phyloP scores from a whole-genome alignment of 768 basidiomycete genomes.

The Astraeus odoratus region DNA sequence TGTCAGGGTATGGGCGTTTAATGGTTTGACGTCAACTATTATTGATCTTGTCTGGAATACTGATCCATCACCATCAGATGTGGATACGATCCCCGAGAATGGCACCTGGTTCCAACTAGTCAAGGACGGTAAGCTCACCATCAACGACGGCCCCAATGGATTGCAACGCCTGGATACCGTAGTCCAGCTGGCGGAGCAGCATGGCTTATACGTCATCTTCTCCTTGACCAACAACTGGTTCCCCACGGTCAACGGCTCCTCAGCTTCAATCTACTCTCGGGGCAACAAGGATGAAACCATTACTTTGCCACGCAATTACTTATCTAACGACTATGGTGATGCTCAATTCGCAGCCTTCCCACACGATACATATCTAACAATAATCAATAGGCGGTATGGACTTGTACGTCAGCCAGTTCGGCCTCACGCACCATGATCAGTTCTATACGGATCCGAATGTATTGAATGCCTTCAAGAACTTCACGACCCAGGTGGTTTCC shows the following conservation, averaged over 20 bases:
- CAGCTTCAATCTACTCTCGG: conserved; percentile 4
- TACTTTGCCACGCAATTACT: conserved; percentile 41
- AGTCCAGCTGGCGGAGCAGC: conserved; percentile 45
- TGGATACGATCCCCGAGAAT: conserved; percentile 42
- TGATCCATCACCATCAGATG: conserved; percentile 33
- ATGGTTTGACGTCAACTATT: conserved; percentile 36
- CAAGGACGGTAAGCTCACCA: conserved; percentile 42
- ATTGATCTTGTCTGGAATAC: not conserved
- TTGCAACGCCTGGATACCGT: conserved; percentile 58
- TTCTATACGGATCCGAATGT: conserved; percentile 51
- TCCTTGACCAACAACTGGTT: conserved; percentile 61
- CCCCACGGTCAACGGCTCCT: conserved; percentile 22
- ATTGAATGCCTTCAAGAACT: conserved; percentile 49
- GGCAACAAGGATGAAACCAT: conserved; percentile 25
- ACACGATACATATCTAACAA: conserved; percentile 2
- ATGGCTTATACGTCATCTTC: conserved; percentile 45
- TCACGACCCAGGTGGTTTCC: conserved; percentile 44
- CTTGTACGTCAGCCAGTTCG: conserved; percentile 48
- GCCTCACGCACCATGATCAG: conserved; percentile 40
- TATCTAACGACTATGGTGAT: conserved; percentile 59
- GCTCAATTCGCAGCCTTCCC: not conserved
- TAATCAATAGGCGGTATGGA: conserved; percentile 55
- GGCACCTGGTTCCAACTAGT: conserved; percentile 63
- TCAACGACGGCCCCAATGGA: conserved; percentile 58
- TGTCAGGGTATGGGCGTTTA: conserved; percentile 67